These are phyloP conservation scores for Alternaria dauci DNA, from an alignment of 2,329 filamentous ascomycete genomes.

Conservation along the genomic window DNA sequence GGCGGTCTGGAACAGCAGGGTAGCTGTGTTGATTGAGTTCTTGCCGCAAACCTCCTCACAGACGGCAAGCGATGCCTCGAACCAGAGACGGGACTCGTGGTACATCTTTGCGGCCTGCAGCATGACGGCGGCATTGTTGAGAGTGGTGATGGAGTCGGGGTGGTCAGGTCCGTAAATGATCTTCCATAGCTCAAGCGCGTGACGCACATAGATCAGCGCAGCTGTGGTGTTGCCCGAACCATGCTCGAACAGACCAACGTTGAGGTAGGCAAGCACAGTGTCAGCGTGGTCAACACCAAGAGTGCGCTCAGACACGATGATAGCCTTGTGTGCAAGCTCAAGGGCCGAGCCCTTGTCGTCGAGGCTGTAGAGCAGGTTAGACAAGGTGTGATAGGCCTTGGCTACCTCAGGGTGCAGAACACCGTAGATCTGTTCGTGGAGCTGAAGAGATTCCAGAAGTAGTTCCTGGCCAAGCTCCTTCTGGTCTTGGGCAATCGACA, in stretches of 20 bases:
- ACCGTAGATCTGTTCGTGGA: slow-evolving; percentile 98
- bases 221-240: slow-evolving; percentile 87
- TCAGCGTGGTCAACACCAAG: slow-evolving; percentile 93
- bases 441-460: slow-evolving; percentile 90
- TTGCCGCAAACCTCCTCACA: slow-evolving; percentile 91
- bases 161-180: slow-evolving; percentile 93
- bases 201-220: slow-evolving; percentile 87
- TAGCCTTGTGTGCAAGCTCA: slow-evolving; percentile 93
- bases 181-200: slow-evolving; percentile 95
- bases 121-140: slow-evolving; percentile 99
- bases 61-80: slow-evolving; percentile 87
- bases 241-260: slow-evolving; percentile 93
- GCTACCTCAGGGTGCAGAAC: slow-evolving; percentile 97
- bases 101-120: slow-evolving; percentile 94
- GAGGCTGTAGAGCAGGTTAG: slow-evolving; percentile 96
- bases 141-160: slow-evolving; percentile 96
- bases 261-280: slow-evolving; percentile 94
- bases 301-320: slow-evolving; percentile 94
- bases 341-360: slow-evolving; percentile 97
- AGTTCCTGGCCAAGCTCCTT: slow-evolving; percentile 96
- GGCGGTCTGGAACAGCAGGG: slow-evolving; percentile 94
- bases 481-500: slow-evolving; percentile 95
- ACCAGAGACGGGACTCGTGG: slow-evolving; percentile 94
- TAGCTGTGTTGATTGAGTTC: slow-evolving; percentile 90
- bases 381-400: slow-evolving; percentile 91